Evolutionary conservation across 2,329 filamentous ascomycete genomes (phyloP).

Genomic region (Teratosphaeria zuluensis): DNA sequence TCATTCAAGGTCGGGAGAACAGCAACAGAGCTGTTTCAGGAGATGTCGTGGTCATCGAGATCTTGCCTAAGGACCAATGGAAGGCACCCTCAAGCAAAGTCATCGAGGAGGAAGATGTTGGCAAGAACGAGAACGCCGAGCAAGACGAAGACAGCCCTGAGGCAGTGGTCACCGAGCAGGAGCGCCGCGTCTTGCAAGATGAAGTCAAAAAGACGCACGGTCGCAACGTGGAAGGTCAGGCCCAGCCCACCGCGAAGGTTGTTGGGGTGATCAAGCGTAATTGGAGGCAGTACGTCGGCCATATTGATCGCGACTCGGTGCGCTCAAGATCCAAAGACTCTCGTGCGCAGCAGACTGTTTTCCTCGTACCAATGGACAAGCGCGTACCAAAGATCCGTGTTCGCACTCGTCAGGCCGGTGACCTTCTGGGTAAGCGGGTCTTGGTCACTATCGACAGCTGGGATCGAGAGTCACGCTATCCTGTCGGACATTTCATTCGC

Average conservation of each 20-base stretch:
- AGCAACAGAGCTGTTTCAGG: slow-evolving; percentile 91
- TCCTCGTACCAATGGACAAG: slow-evolving; percentile 96
- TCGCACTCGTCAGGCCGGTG: slow-evolving; percentile 78
- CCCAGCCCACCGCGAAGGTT: slow-evolving; percentile 84
- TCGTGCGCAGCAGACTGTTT: slow-evolving; percentile 81
- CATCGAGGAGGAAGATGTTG: slow-evolving; percentile 84
- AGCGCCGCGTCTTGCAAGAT: slow-evolving; percentile 78
- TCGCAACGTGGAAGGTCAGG: slow-evolving; percentile 61
- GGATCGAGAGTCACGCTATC: slow-evolving; percentile 88
- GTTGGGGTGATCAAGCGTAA: slow-evolving; percentile 91
- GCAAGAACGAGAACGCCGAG: slow-evolving; percentile 89
- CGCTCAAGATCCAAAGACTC: slow-evolving; percentile 64
- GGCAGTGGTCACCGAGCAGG: slow-evolving; percentile 77
- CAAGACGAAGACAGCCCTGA: slow-evolving; percentile 63
- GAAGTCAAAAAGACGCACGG: slow-evolving; percentile 81
- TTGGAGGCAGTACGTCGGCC: slow-evolving; percentile 96
- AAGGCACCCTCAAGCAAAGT: slow-evolving; percentile 93
- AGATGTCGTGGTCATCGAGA: slow-evolving; percentile 85
- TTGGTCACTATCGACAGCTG: slow-evolving; percentile 90
- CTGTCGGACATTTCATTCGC: slow-evolving; percentile 85
- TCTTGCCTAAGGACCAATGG: slow-evolving; percentile 92
- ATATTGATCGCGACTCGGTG: slow-evolving; percentile 80
- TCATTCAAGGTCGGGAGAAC: slow-evolving; percentile 86
- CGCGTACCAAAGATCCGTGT: slow-evolving; percentile 92
- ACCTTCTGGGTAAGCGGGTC: slow-evolving; percentile 83